These are phyloP conservation scores for Saturnispora saitoi DNA, from an alignment of 805 yeast species.

Conservation along the genomic window DNA sequence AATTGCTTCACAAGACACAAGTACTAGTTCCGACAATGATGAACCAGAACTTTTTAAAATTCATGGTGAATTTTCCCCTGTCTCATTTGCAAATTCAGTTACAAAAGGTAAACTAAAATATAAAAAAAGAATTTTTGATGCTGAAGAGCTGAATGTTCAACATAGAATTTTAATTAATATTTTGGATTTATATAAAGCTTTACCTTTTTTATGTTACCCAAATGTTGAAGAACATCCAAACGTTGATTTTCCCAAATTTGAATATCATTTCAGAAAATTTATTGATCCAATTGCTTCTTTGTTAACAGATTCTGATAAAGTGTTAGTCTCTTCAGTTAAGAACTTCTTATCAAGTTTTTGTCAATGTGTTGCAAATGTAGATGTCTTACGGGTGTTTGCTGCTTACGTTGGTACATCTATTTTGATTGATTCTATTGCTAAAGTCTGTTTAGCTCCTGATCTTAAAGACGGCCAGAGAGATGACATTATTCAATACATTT, in stretches of 20 bases:
- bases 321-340: slow-evolving; percentile 29
- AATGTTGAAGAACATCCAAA: slow-evolving; percentile 6
- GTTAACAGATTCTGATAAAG: slow-evolving; percentile 30
- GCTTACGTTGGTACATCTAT: slow-evolving; percentile 32
- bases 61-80: background rate
- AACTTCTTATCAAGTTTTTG: slow-evolving; percentile 30
- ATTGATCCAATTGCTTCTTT: slow-evolving; percentile 31
- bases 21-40: slow-evolving; percentile 4
- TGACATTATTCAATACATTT: slow-evolving; percentile 31
- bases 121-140: background rate
- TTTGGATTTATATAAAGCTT: slow-evolving; percentile 25
- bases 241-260: slow-evolving; percentile 16
- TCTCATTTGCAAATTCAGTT: background rate
- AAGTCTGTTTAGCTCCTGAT: slow-evolving; percentile 21
- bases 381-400: slow-evolving; percentile 25
- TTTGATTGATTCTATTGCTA: slow-evolving; percentile 31
- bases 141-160: slow-evolving; percentile 1
- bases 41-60: slow-evolving; percentile 7
- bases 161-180: slow-evolving; percentile 22
- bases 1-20: slow-evolving; percentile 2
- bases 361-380: slow-evolving; percentile 25
- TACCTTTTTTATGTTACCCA: slow-evolving; percentile 28
- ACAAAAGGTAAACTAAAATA: slow-evolving; percentile 2
- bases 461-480: slow-evolving; percentile 20
- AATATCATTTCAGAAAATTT: slow-evolving; percentile 15